Base-by-base conservation (phyloP, 345 rosid genomes). In the Eucalyptus globulus region DNA sequence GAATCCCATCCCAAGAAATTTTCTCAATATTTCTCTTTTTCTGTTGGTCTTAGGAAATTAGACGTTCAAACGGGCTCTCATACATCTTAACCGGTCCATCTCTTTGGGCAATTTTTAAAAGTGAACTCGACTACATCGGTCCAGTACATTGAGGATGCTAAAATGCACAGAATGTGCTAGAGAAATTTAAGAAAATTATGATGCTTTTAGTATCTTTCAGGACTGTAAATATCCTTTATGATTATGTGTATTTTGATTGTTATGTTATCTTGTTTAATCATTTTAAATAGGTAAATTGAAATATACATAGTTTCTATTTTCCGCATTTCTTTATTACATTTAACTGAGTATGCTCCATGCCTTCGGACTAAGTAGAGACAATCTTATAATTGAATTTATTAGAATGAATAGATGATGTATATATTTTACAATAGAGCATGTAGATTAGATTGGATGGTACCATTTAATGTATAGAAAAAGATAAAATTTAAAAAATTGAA, bases 211-310 rank as follows among this genome's bases (percentile, higher is more conserved):
- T 53, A 53, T 53, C 26, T 53, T 8, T 53, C 5, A 21, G 0
- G 58, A 53, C 0, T 3, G 49, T 8, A 53, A 53, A 53, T 8
- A 19, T 19, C 4, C 1, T 53, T 53, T 53, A 53, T 53, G 0
- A 53, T 53, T 53, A 53, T 53, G 4, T 0, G 5, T 53, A 53
- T 53, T 2, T 53, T 53, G 58, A 53, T 53, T 53, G 58, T 0
- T 4, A 53, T 53, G 11, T 53, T 53, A 19, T 53, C 0, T 53
- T 53, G 1, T 53, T 53, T 21, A 53, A 53, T 53, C 2, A 53
- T 19, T 53, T 53, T 53, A 53, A 53, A 53, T 53, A 53, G 5
- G 1, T 53, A 53, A 0, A 53, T 8, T 53, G 0, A 21, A 53
- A 53, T 53, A 21, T 53, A 21, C 58, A 4, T 0, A 53, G 0